A percentile compares a stretch with the other conserved stretches of the same genome.
Conservation (phyloP, 257 asterid species). For the Capsicum pubescens region DNA sequence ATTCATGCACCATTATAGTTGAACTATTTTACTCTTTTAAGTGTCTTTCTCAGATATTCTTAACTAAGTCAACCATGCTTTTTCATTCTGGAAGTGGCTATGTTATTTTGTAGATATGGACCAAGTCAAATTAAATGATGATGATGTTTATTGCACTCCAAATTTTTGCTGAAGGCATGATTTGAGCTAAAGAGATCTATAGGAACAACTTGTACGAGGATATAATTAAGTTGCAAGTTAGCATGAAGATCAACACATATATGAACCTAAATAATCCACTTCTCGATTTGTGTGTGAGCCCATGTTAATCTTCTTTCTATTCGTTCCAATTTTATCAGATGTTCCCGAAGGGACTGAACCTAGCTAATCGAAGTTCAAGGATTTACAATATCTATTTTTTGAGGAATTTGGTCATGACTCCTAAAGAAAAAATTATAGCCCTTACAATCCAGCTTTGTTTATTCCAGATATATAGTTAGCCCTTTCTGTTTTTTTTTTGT, state of each 20-base stretch:
- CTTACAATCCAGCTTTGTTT: no score
- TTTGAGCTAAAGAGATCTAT: not conserved
- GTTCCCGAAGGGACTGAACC: no score
- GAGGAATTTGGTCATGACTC: no score
- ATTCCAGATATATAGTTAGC: no score
- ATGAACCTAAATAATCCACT: no score
- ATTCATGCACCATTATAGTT: conserved; percentile 10
- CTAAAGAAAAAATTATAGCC: no score
- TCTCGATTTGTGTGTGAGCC: no score
- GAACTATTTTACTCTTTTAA: not conserved
- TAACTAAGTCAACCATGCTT: not conserved
- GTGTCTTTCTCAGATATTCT: not conserved
- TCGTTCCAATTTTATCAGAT: no score
- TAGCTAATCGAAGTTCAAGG: no score
- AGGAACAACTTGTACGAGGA: not conserved
- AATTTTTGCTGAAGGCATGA: not conserved
- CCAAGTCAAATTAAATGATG: not conserved
- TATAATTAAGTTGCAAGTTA: not conserved
- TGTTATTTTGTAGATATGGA: not conserved
- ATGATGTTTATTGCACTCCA: not conserved
- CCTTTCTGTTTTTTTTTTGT: no score
- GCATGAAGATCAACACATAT: not conserved
- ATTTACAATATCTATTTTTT: no score
- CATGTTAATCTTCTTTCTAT: no score
- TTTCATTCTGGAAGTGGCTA: not conserved